Evolutionary conservation across 1,284 basidiomycete species (phyloP).

Genomic region (Sanguinoderma infundibulare): DNA sequence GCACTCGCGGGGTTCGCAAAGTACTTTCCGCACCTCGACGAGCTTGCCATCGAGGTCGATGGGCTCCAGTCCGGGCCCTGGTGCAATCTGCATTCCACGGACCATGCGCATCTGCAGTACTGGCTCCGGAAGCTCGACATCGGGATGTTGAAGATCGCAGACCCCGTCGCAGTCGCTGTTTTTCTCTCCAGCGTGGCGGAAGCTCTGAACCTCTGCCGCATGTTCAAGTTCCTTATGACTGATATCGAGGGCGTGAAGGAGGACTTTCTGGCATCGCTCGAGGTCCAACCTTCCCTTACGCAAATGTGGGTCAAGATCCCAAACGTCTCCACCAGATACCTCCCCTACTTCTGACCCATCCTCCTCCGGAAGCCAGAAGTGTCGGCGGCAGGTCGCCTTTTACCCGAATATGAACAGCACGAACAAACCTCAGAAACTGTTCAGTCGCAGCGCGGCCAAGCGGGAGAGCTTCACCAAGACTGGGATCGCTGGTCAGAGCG

Average conservation of each 20-base stretch:
- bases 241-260: conserved; percentile 86
- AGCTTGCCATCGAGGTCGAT: too few relatives aligned
- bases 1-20: too few relatives aligned
- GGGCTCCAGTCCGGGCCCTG: too few relatives aligned
- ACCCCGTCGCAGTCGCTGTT: too few relatives aligned
- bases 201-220: conserved; percentile 93
- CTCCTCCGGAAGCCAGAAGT: conserved; percentile 31
- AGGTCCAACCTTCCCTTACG: conserved; percentile 77
- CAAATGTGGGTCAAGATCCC: conserved; percentile 98
- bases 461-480: conserved; percentile 87
- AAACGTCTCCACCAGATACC: conserved; percentile 2
- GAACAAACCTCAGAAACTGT: conserved; percentile 78
- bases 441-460: conserved; percentile 85
- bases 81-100: too few relatives aligned
- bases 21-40: too few relatives aligned
- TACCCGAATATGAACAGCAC: conserved; percentile 74
- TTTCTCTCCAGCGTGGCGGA: conserved; percentile 86
- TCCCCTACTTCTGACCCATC: conserved; percentile 14
- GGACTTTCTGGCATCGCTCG: conserved; percentile 83
- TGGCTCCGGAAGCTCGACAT: too few relatives aligned
- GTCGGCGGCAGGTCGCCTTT: conserved; percentile 68
- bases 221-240: conserved; percentile 95
- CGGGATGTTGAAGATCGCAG: too few relatives aligned
- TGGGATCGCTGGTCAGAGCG: conserved; percentile 71
- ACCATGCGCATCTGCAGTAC: too few relatives aligned